Base-by-base conservation (phyloP, 768 basidiomycete genomes). In the Boletus patriciae region DNA sequence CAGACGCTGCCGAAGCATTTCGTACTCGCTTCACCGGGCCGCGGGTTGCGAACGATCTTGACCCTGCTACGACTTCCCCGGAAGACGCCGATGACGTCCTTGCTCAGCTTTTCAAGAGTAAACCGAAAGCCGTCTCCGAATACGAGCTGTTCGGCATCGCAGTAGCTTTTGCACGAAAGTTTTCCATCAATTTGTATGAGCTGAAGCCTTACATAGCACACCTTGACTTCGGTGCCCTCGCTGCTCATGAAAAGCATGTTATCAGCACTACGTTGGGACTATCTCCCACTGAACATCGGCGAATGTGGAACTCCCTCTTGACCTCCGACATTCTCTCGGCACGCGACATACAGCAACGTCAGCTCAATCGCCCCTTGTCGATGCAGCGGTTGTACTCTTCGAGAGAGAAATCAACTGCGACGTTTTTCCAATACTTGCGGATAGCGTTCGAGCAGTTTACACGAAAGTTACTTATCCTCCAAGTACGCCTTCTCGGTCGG, bases 341-440 rank as follows among this genome's bases (percentile, higher is more conserved):
- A 4, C 64, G 72, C 25, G 84, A 87, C 61, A 66, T 88, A 13
- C 78, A 78, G 52, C 77, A 81, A 44, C 73, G 81, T 21, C 71
- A 78, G 6, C 73, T 88, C 11, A 70, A 77, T 38, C 78, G 76
- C 3, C 83, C 84, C 10, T 77, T 85, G 53, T 75, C 79, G 0
- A 72, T 87, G 42, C 85, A 87, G 54, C 77, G 82, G 9, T 68
- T 87, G 6, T 88, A 86, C 64, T 81, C 82, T 0, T 87, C 86
- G 0, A 74, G 68, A 15, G 65, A 69, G 21, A 79, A 82, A 50
- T 80, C 85, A 0, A 69, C 83, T 3, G 65, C 74, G 1, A 79
- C 83, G 0, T 88, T 87, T 61, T 88, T 86, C 61, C 80, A 83
- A 46, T 87, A 84, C 64, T 71, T 88, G 6, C 75, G 72, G 15